Evolutionary conservation across 352 stramenopile genomes (phyloP), one percentile per base, ranked within the genome.

Genomic region (Pythium volutum): DNA sequence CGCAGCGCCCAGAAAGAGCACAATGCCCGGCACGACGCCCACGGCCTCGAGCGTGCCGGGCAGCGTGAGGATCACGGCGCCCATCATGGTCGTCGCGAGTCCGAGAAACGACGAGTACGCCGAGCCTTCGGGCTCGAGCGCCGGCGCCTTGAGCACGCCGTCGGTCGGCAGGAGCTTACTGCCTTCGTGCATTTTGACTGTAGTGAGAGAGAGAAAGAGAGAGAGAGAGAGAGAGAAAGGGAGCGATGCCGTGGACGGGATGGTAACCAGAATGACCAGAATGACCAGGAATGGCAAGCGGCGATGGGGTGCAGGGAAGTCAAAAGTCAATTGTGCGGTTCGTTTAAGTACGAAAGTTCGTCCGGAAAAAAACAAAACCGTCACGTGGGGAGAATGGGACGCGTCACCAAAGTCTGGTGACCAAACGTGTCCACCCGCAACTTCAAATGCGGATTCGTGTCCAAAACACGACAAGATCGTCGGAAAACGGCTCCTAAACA

Each of bases 1-100:
- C 12, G 66, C 79, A 18, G 77, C 81, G 51, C 77, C 31, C 5
- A 73, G 18, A 39, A 92, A 84, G 38, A 92, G 69, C 3, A 87
- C 26, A 11, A 91, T 39, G 0, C 77, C 70, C 1, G 76, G 76
- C 5, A 78, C 20, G n/a, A 86, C 66, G 14, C 79, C 80, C 15
- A 86, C 72, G 23, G 81, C 82, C 33, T 84, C 77, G 14, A 90
- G 57, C 15, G 85, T 80, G 55, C 82, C 75, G 0, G 82, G 84
- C 16, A 94, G 71, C 41, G 81, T 84, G 57, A 94, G 74, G 43
- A 94, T 85, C 53, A 76, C 86, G n/a, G 84, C 79, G 16, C 82
- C 82, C 62, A 85, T 91, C 84, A 94, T 94, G 45, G 84, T 94
- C 26, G 82, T 89, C 36, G 84, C 84, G 18, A 94, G 72, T 0